Conservation (phyloP, 139 green algal genomes). For the Ettlia oleoabundans region DNA sequence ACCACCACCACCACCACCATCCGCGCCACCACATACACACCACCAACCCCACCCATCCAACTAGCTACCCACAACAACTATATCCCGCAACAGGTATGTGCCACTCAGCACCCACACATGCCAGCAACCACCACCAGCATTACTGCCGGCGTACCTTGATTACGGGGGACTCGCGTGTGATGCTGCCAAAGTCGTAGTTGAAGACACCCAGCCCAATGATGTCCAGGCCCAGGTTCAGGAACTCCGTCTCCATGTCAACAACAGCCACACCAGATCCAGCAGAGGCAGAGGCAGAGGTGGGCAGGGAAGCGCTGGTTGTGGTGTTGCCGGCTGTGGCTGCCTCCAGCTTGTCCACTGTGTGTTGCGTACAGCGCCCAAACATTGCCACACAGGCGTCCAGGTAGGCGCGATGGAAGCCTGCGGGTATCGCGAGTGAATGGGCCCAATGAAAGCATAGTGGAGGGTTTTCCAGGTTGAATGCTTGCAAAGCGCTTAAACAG, state of each 20-base stretch:
- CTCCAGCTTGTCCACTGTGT: constrained; percentile 75
- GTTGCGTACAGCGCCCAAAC: constrained; percentile 82
- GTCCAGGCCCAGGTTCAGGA: constrained; percentile 93
- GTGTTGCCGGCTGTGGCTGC: constrained; percentile 6
- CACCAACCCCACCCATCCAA: too few species aligned
- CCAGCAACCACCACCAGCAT: neutral
- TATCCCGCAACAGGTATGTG: too few species aligned
- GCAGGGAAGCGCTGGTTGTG: too few species aligned
- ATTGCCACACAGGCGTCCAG: constrained; percentile 88
- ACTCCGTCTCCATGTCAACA: constrained; percentile 97
- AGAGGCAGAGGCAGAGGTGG: too few species aligned
- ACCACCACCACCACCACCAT: too few species aligned
- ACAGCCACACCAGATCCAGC: neutral
- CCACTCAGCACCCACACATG: too few species aligned
- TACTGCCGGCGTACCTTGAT: constrained; percentile 76
- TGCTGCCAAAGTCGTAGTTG: constrained; percentile 98
- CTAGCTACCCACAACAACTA: too few species aligned
- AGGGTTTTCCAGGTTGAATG: too few species aligned
- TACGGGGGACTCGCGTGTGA: constrained; percentile 92
- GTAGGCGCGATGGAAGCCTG: constrained; percentile 95
- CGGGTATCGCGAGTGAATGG: too few species aligned
- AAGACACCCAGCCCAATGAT: constrained; percentile 99
- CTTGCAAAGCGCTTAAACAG: too few species aligned
- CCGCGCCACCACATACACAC: too few species aligned
- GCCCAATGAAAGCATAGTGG: neutral